phyloP scores from a whole-genome alignment of 805 yeast genomes.

The Cyberlindnera lachancei region DNA sequence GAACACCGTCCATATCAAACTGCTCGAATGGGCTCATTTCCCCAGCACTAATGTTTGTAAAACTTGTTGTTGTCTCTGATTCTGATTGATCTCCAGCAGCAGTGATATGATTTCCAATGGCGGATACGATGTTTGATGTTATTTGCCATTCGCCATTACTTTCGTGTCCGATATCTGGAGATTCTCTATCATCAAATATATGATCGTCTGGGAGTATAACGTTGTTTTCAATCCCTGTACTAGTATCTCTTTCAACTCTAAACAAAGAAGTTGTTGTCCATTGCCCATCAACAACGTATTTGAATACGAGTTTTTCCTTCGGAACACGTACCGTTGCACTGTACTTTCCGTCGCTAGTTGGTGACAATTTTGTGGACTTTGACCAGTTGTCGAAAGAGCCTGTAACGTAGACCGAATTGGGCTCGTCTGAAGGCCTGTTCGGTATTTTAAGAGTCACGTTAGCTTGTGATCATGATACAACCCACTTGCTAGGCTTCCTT shows the following conservation, averaged over 20 bases:
- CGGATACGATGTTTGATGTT: too few species aligned
- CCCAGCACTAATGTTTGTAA: constrained; percentile 17
- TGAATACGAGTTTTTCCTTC: constrained; percentile 36
- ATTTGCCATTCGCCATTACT: too few species aligned
- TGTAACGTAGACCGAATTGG: constrained; percentile 42
- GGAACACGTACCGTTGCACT: constrained; percentile 38
- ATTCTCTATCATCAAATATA: not conserved
- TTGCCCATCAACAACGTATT: constrained; percentile 50
- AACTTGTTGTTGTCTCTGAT: constrained; percentile 17
- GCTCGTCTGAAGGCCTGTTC: constrained; percentile 1
- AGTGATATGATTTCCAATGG: too few species aligned
- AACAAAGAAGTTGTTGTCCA: constrained; percentile 40
- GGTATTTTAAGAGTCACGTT: not conserved
- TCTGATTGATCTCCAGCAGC: constrained; percentile 13
- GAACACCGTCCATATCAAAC: constrained; percentile 2
- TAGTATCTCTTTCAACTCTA: constrained; percentile 31
- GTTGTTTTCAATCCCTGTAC: constrained; percentile 44
- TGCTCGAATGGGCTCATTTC: constrained; percentile 16
- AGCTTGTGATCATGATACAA: not conserved
- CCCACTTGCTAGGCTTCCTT: too few species aligned
- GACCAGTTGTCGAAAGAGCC: constrained; percentile 57
- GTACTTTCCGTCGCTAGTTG: constrained; percentile 32
- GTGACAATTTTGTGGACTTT: constrained; percentile 35
- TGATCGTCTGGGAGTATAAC: constrained; percentile 25
- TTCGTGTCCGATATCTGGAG: not conserved